Conservation (phyloP, 768 basidiomycete genomes). For the Lentinula boryana region DNA sequence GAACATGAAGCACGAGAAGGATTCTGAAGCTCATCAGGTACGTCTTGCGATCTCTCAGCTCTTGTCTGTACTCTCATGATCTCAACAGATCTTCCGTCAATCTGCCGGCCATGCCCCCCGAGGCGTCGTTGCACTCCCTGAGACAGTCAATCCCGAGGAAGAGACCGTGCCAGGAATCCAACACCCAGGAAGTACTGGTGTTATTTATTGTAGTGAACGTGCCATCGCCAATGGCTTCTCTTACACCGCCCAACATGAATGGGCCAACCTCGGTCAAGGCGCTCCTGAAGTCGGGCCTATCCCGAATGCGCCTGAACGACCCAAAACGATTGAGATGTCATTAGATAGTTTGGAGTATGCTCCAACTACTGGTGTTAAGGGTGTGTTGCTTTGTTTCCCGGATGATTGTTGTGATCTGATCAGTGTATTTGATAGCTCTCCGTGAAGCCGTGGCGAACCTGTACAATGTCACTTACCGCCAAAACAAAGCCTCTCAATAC, state of each 20-base stretch:
- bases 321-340: constrained; percentile 57
- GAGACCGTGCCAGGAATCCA: constrained; percentile 87
- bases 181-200: constrained; percentile 61
- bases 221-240: constrained; percentile 95
- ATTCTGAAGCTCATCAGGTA: constrained; percentile 87
- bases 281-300: constrained; percentile 86
- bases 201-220: constrained; percentile 25
- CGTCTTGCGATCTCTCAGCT: not conserved
- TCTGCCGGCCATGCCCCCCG: constrained; percentile 65
- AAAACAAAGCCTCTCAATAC: constrained; percentile 78
- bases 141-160: constrained; percentile 75
- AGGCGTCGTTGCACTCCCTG: constrained; percentile 44
- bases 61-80: not conserved
- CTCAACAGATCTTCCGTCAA: constrained; percentile 64
- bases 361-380: constrained; percentile 88
- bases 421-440: constrained; percentile 39
- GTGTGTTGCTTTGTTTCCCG: constrained; percentile 24
- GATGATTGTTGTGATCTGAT: not conserved
- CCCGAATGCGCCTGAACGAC: constrained; percentile 66
- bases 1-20: constrained; percentile 67
- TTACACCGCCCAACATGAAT: constrained; percentile 70
- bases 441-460: constrained; percentile 86
- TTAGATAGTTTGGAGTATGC: constrained; percentile 82
- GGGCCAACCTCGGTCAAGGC: constrained; percentile 86
- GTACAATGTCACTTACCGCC: constrained; percentile 84